These are phyloP conservation scores for Geosmithia putterillii DNA, from an alignment of 2,329 filamentous ascomycete genomes.

Conservation along the genomic window DNA sequence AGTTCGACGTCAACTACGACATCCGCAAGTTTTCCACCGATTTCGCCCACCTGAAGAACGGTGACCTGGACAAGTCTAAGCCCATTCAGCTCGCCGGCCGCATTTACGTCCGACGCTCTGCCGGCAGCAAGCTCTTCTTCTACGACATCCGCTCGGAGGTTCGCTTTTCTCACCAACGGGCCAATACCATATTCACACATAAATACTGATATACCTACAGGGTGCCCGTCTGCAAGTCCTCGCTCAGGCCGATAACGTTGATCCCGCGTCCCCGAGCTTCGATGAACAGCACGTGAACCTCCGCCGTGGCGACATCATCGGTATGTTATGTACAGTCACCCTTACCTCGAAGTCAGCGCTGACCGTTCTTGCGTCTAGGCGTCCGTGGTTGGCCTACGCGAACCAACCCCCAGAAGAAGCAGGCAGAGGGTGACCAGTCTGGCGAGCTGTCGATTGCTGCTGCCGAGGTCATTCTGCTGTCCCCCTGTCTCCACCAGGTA, in stretches of 20 bases:
- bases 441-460: constrained; percentile 94
- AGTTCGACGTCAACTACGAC: constrained; percentile 75
- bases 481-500: constrained; percentile 68
- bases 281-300: constrained; percentile 82
- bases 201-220: constrained; percentile 9
- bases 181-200: background rate
- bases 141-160: constrained; percentile 51
- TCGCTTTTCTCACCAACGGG: constrained; percentile 1
- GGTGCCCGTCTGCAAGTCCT: constrained; percentile 74
- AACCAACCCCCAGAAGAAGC: constrained; percentile 84
- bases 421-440: constrained; percentile 47
- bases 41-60: constrained; percentile 73
- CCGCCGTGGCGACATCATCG: constrained; percentile 85
- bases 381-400: constrained; percentile 27
- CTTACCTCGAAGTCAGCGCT: background rate
- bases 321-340: constrained; percentile 28
- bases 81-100: constrained; percentile 69
- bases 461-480: constrained; percentile 69
- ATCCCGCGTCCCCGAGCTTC: constrained; percentile 55
- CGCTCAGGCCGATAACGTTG: constrained; percentile 73
- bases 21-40: constrained; percentile 68
- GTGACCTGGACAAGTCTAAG: constrained; percentile 67
- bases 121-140: constrained; percentile 79
- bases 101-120: constrained; percentile 77
- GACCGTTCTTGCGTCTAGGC: constrained; percentile 5